Evolutionary conservation across 148 eudicot genomes (phyloP).

Genomic region (Euryodendron excelsum): DNA sequence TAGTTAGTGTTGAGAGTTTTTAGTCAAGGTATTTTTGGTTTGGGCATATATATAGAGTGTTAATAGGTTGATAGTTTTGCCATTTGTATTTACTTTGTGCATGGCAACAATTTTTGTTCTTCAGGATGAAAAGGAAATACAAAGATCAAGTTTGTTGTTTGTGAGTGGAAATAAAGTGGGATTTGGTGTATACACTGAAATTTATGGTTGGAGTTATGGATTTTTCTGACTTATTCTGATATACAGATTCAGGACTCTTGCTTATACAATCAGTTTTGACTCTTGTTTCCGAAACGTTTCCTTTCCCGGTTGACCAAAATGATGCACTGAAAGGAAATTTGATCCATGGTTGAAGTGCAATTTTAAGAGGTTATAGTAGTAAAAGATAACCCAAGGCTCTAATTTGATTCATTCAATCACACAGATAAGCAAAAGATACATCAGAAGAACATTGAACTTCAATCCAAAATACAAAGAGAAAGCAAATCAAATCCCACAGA

Average conservation of each 20-base stretch:
- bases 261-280: too few species aligned
- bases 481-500: too few species aligned
- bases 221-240: too few species aligned
- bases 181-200: neutral
- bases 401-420: neutral
- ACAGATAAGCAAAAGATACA: neutral
- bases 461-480: neutral
- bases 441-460: neutral
- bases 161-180: too few species aligned
- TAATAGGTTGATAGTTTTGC: neutral
- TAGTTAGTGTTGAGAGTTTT: conserved; percentile 22
- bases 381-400: neutral
- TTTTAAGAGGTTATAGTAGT: too few species aligned
- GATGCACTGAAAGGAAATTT: too few species aligned
- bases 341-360: too few species aligned
- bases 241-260: too few species aligned
- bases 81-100: neutral
- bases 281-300: too few species aligned
- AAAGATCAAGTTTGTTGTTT: neutral
- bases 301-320: too few species aligned
- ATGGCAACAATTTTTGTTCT: neutral
- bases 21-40: neutral
- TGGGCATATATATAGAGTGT: neutral
- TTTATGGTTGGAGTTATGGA: too few species aligned
- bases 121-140: neutral